Evolutionary conservation across 2,329 filamentous ascomycete species (phyloP), one percentile per base, ranked within the genome.

Genomic region (Taxawa tesnikishii): DNA sequence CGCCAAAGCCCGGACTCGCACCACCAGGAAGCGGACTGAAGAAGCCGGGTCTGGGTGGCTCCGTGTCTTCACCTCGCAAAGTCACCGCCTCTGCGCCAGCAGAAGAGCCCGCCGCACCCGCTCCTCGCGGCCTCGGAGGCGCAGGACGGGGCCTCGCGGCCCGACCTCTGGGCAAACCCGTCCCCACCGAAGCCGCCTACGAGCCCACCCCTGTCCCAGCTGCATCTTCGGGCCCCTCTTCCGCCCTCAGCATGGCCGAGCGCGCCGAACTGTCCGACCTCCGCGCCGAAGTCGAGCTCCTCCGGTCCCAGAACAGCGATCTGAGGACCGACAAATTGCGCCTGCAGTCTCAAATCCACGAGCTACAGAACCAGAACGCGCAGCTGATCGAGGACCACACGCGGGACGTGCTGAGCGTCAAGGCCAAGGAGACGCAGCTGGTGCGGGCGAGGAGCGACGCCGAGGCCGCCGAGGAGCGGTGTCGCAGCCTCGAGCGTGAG

Each of bases 311-410:
- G 42, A 73, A 77, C 7, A 84, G 94, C 33, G 87, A 94, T 27
- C 64, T 87, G 44, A 75, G 83, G 33, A 73, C 83, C 28, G 88
- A 94, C 50, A 78, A 83, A 40, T 74, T 77, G 36, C 87, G 79
- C 48, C 70, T 94, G 29, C 71, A 76, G 38, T 90, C 84, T 0
- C 84, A 94, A 54, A 79, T 96, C 26, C 80, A 88, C 44, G 90
- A 96, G 57, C 70, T 98, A 17, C 92, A 94, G 59, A 92, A 94
- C 48, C 84, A 94, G 53, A 98, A 98, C 49, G 90, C 90, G 15
- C 81, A 90, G 41, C 67, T 98, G 19, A 98, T 98, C 39, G 90
- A 98, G 58, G 88, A 96, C 48, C 88, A 96, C 54, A 98, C 90
- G 0, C 73, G 88, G 29, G 88, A 98, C 48, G 84, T 94, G 0